A percentile compares a stretch with the other conserved stretches of the same genome.
These are phyloP conservation scores for Penicillium sp. DNA, from an alignment of 2,329 filamentous ascomycete species.

Conservation along the genomic window DNA sequence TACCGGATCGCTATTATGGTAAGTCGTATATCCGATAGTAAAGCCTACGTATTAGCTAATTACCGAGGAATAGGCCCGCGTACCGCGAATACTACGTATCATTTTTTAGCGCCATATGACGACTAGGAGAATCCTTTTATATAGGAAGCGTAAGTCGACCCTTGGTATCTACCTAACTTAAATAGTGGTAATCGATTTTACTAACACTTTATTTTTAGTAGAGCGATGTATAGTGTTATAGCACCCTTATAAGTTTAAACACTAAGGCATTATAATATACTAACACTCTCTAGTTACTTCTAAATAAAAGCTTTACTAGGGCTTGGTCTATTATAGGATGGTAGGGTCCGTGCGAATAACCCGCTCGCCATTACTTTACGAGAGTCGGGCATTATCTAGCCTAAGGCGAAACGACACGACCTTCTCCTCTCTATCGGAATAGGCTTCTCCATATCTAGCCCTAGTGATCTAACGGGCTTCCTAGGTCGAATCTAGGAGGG, in stretches of 20 bases:
- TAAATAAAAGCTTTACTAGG: slow-evolving; percentile 10
- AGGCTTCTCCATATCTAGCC: slow-evolving; percentile 11
- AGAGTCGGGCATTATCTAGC: slow-evolving; percentile 23
- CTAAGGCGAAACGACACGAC: too few relatives aligned
- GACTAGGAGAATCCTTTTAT: slow-evolving; percentile 17
- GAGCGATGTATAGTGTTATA: slow-evolving; percentile 18
- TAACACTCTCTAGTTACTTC: too few relatives aligned
- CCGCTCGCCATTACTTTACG: slow-evolving; percentile 19
- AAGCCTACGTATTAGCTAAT: too few relatives aligned
- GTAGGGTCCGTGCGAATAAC: slow-evolving; percentile 27
- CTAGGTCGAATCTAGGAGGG: slow-evolving; percentile 7
- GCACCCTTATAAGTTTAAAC: slow-evolving; percentile 24
- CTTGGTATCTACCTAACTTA: not conserved
- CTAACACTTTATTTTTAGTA: not conserved
- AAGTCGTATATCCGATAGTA: slow-evolving; percentile 21
- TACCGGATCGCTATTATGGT: slow-evolving; percentile 14
- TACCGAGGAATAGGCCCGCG: slow-evolving; percentile 15
- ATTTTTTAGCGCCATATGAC: slow-evolving; percentile 4
- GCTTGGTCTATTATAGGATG: slow-evolving; percentile 22
- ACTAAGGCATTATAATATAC: too few relatives aligned
- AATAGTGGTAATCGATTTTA: too few relatives aligned
- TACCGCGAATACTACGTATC: slow-evolving; percentile 7
- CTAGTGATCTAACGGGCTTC: not conserved
- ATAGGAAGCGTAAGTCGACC: slow-evolving; percentile 16
- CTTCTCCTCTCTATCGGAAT: too few relatives aligned